Base-by-base conservation (phyloP, 306 rosid species). In the Carpinus fangiana region DNA sequence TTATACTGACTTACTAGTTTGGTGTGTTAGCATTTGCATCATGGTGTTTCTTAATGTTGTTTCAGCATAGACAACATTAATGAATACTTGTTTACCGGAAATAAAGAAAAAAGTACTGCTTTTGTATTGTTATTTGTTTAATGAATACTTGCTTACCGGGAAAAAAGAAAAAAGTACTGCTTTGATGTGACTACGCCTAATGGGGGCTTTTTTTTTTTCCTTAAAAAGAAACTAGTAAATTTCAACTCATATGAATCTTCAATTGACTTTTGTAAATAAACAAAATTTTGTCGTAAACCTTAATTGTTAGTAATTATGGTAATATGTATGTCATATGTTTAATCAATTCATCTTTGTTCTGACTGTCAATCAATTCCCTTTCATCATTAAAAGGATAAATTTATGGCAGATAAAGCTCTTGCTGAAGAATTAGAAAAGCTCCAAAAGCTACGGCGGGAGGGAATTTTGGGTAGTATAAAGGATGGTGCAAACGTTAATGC, bases 381-480 rank as follows among this genome's bases (percentile, higher is more conserved):
- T 38, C 54, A 74, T 71, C 57, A 69, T 78, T 79, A 54, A 57
- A 73, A 52, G 46, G 84, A 69, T 73, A 77, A 79, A 81, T 76
- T 80, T 80, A 65, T 75, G 66, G 78, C 91, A 94, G 97, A 81
- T 82, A 87, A 84, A 70, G 83, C 79, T 51, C 95, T 95, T 78
- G 52, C 83, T 67, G 89, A 86, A 85, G 93, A 95, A 88, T 70
- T 90, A 74, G 92, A 79, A 78, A 90, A 82, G 73, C 81, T 92
- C 43, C 84, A 23, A 76, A 87, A 81, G 86, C 79, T 76, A 46
- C 84, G 75, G 28, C 86, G 72, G 75, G 89, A 83, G 60, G 78
- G 85, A 80, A 73, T 69, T 77, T 36, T 81, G 43, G 75, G 78
- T 78, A 70, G 78, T 84, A 76, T 73, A 57, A 83, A 76, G 79